Conservation (phyloP, 1,284 basidiomycete genomes). For the Mycena sp. region DNA sequence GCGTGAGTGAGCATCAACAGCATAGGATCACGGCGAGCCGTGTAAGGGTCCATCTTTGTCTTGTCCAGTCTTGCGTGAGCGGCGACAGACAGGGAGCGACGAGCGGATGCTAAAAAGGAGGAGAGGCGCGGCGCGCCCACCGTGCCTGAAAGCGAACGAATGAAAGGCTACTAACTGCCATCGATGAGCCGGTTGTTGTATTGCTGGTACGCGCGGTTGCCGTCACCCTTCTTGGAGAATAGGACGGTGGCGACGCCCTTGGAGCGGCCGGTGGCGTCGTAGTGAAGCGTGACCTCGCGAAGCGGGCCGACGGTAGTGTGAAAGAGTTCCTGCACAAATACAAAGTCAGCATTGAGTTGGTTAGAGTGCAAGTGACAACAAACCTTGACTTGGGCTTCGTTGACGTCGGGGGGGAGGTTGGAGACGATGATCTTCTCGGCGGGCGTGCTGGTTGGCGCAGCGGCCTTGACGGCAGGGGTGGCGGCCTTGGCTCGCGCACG, state of each 20-base stretch:
- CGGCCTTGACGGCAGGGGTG: conserved; percentile 51
- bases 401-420: conserved; percentile 94
- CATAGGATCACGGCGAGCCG: conserved; percentile 14
- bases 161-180: conserved; percentile 95
- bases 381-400: conserved; percentile 93
- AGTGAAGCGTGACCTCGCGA: conserved; percentile 85
- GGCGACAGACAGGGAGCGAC: conserved; percentile 31
- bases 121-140: background rate
- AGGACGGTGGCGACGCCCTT: conserved; percentile 91
- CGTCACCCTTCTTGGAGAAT: conserved; percentile 90
- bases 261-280: conserved; percentile 86
- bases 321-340: conserved; percentile 84
- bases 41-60: background rate
- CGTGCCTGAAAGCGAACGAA: too few relatives aligned
- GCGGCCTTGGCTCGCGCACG: conserved; percentile 64
- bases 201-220: conserved; percentile 89
- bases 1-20: conserved; percentile 16
- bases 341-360: background rate
- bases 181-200: conserved; percentile 99
- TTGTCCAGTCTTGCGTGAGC: background rate
- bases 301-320: conserved; percentile 90
- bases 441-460: conserved; percentile 44
- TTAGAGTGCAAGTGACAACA: background rate
- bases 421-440: conserved; percentile 96
- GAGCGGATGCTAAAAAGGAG: conserved; percentile 24